Evolutionary conservation across 768 basidiomycete species (phyloP).

Genomic region (Mycena metata): DNA sequence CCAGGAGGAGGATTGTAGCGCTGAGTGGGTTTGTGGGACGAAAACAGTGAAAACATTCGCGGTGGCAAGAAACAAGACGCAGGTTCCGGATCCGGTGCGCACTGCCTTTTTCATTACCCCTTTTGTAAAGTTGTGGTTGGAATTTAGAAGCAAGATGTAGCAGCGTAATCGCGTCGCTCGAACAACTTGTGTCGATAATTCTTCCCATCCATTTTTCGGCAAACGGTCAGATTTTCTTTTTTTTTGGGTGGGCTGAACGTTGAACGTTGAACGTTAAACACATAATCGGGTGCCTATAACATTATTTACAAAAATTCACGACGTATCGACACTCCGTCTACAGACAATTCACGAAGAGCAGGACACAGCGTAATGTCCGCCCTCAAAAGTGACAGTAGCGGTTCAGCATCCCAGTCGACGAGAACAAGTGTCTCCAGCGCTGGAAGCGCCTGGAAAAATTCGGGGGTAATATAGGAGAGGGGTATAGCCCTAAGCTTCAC

Average conservation of each 20-base stretch:
- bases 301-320: neutral
- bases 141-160: too few species aligned
- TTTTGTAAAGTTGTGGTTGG: too few species aligned
- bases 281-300: neutral
- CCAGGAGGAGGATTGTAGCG: conserved; percentile 7
- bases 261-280: too few species aligned
- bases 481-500: conserved; percentile 1
- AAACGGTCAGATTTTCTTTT: too few species aligned
- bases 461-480: neutral
- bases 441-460: conserved; percentile 12
- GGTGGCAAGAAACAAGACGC: neutral
- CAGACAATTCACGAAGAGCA: neutral
- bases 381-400: conserved; percentile 2
- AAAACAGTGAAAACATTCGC: neutral
- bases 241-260: too few species aligned
- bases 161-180: too few species aligned
- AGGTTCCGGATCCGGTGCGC: neutral
- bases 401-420: conserved; percentile 1
- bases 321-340: conserved; percentile 1
- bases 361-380: neutral
- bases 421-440: conserved; percentile 17
- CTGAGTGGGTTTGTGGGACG: neutral
- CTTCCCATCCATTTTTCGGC: too few species aligned
- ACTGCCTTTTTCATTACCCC: neutral
- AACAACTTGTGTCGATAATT: too few species aligned